Base-by-base conservation (phyloP, 345 rosid species). In the Ceriops tagal region DNA sequence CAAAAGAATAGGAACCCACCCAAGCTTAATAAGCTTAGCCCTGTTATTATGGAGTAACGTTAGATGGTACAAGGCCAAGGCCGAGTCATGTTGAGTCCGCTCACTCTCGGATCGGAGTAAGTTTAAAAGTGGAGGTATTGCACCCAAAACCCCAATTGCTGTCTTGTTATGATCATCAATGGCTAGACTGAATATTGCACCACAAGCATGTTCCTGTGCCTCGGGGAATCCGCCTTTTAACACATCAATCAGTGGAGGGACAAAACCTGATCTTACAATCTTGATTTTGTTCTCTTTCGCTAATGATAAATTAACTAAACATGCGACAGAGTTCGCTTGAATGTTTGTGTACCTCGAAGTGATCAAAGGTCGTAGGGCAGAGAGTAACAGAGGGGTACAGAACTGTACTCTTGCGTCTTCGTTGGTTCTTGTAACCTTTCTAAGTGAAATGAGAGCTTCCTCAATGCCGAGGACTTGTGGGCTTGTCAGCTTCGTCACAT, bases 81-180 rank as follows among this genome's bases (percentile, higher is more conserved):
- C 89, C 51, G 97, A 86, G 88, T 95, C 97, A 19, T 80, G 77
- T 61, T 87, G 92, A 76, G 92, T 76, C 75, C 86, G 78, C 74
- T 86, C 87, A 68, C 75, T 84, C 13, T 81, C 86, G 0, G 86
- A 83, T 68, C 87, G 78, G 8, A 95, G 75, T 75, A 84, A 73
- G 61, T 85, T 87, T 30, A 95, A 64, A 9, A 95, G 81, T 18
- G 99, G 96, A 39, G 84, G 87, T 70, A 95, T 62, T 6, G 88
- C 99, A 18, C 99, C 99, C 55, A 95, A 68, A 0, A 87, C 97
- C 1, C 97, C 99, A 16, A 95, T 87, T 28, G 93, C 99, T 7
- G 87, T 85, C 80, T 88, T 92, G 77, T 88, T 95, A 66, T 82
- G 74, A 46, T 92, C 92, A 4, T 92, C 97, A 0, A 92, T 77